Base-by-base conservation (phyloP, 163 green algal genomes). In the Volvox carteri region DNA sequence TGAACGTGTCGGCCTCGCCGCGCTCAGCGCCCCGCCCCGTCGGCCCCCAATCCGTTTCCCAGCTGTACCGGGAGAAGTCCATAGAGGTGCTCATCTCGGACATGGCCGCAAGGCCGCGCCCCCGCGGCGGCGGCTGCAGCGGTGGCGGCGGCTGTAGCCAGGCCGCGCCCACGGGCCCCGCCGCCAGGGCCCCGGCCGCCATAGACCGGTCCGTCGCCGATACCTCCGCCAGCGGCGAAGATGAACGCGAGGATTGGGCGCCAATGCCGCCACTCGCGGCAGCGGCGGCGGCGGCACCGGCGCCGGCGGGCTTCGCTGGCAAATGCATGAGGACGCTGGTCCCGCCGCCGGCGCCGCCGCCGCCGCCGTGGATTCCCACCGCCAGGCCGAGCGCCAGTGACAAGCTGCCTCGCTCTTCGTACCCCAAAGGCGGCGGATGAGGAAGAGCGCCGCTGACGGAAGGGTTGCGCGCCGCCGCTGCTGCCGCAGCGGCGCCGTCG, bases 21-120 rank as follows among this genome's bases (percentile, higher is more conserved):
- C 14, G 23, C n/a, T 37, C 48, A 12, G 33, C 30, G 35, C 78
- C 28, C 37, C 54, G 56, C 56, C 21, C 21, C 54, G 18, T 35
- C 56, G 56, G 1, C 11, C 78, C 54, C 78, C 78, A 77, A 2
- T 86, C 78, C 56, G 77, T 85, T 3, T 86, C 78, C 58, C 78
- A 86, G 42, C 58, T 78, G 60, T 86, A 77, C 7, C 60, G 78
- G 1, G 39, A 65, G 42, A 86, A 86, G 60, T 77, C 78, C n/a
- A 77, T 0, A 12, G 35, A 62, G n/a, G 58, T 42, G 78, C 58
- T 77, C 33, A 37, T 25, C 4, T 35, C 75, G 48, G 50, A 50
- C 16, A 8, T n/a, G 5, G 39, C 39, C 16, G 23, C 23, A 73
- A 4, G 2, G 3, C 62, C 25, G 33, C 30, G 25, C 30, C 30